Conservation (phyloP, 2,329 filamentous ascomycete genomes). For the Fusarium xylarioides region DNA sequence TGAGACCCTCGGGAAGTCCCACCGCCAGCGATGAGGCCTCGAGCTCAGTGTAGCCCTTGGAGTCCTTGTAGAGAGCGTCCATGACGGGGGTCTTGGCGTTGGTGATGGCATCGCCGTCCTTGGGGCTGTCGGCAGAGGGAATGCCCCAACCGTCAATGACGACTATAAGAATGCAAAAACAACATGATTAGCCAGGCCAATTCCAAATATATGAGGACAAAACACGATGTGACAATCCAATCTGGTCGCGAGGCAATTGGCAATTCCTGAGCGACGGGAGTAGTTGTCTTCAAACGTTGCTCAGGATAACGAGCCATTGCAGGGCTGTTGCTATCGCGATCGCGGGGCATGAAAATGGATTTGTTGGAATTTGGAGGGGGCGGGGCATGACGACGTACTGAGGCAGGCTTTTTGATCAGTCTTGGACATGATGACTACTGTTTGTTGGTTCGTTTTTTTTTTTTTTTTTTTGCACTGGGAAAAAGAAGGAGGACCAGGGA, state of each 20-base stretch:
- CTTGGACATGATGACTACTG: constrained; percentile 57
- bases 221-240: constrained; percentile 58
- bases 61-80: constrained; percentile 86
- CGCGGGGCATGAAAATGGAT: constrained; percentile 34
- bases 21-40: constrained; percentile 97
- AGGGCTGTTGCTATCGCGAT: constrained; percentile 27
- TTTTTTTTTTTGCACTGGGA: constrained; percentile 18
- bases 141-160: constrained; percentile 99
- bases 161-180: constrained; percentile 69
- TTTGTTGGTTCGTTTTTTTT: constrained; percentile 6
- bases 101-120: constrained; percentile 93
- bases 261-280: constrained; percentile 21
- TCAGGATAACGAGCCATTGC: constrained; percentile 24
- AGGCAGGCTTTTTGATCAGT: constrained; percentile 69
- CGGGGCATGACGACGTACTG: constrained; percentile 58
- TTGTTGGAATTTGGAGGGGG: constrained; percentile 39
- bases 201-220: constrained; percentile 65
- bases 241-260: constrained; percentile 38
- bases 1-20: constrained; percentile 93
- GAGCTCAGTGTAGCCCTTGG: constrained; percentile 88
- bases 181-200: constrained; percentile 68
- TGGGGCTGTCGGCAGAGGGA: constrained; percentile 79
- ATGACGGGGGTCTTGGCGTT: constrained; percentile 93
- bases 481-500: constrained; percentile 7
- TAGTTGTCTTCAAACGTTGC: constrained; percentile 35